phyloP scores from a whole-genome alignment of 106 monocot genomes.

The Vanilla planifolia region DNA sequence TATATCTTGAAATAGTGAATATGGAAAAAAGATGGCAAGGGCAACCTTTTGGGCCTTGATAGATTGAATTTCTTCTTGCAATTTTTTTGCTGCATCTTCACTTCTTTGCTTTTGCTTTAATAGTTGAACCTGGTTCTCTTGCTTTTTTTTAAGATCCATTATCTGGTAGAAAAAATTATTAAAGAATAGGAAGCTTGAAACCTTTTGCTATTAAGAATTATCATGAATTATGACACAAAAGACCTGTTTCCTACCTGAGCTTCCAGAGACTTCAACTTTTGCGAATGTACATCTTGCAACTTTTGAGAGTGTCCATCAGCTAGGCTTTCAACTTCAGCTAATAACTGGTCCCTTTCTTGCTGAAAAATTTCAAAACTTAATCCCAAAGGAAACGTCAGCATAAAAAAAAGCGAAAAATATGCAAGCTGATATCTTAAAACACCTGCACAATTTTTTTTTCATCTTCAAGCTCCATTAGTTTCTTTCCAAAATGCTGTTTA shows the following conservation, averaged over 20 bases:
- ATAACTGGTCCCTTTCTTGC: conserved; percentile 81
- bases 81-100: conserved; percentile 91
- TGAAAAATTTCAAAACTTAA: conserved; percentile 28
- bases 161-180: conserved; percentile 52
- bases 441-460: conserved; percentile 89
- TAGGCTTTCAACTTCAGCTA: conserved; percentile 87
- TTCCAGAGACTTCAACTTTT: conserved; percentile 90
- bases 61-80: conserved; percentile 96
- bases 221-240: conserved; percentile 1
- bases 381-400: background rate
- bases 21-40: background rate
- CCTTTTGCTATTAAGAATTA: background rate
- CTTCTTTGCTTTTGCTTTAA: conserved; percentile 97
- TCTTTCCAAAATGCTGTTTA: conserved; percentile 96
- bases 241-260: conserved; percentile 51
- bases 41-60: conserved; percentile 93
- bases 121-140: conserved; percentile 95
- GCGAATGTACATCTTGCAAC: conserved; percentile 57
- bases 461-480: conserved; percentile 93
- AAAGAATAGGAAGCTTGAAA: background rate
- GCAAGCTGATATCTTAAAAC: background rate
- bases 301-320: conserved; percentile 66
- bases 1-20: background rate
- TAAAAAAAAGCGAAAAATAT: background rate
- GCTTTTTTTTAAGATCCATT: conserved; percentile 93